Evolutionary conservation across 108 stramenopile genomes (phyloP).

Genomic region (Nitzschia palea): DNA sequence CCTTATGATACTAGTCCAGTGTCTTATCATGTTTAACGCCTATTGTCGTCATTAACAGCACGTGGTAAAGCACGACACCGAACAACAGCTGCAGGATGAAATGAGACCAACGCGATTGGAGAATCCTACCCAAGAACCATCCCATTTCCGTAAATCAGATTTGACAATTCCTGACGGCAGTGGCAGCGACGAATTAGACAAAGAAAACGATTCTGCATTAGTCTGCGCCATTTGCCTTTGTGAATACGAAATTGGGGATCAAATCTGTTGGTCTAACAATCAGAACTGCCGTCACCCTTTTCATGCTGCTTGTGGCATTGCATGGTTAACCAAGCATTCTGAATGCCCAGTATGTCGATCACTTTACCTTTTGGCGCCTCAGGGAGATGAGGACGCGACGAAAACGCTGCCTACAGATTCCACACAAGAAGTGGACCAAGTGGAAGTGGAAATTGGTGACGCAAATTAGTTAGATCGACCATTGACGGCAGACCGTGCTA

Average conservation of each 20-base stretch:
- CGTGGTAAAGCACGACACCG: not conserved
- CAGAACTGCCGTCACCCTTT: slow-evolving; percentile 37
- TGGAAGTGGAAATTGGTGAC: not conserved
- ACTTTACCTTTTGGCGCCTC: slow-evolving; percentile 3
- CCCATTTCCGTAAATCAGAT: not conserved
- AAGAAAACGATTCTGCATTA: not conserved
- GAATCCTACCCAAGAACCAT: not conserved
- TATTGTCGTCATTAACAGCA: not conserved
- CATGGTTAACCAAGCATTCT: slow-evolving; percentile 39
- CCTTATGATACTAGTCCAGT: not conserved
- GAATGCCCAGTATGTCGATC: slow-evolving; percentile 51
- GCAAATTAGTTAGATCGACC: not conserved
- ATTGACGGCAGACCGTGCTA: not conserved
- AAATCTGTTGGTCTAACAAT: slow-evolving; percentile 36
- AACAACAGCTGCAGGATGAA: not conserved
- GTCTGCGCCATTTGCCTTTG: slow-evolving; percentile 32
- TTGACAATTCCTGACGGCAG: too few relatives aligned
- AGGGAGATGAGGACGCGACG: too few relatives aligned
- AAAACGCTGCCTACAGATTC: not conserved
- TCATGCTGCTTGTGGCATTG: slow-evolving; percentile 41
- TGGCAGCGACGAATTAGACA: not conserved
- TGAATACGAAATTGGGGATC: slow-evolving; percentile 34
- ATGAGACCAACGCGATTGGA: not conserved
- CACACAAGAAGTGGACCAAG: too few relatives aligned
- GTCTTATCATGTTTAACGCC: not conserved